Conservation (phyloP, 2,329 filamentous ascomycete species). For the Beauveria sp. region DNA sequence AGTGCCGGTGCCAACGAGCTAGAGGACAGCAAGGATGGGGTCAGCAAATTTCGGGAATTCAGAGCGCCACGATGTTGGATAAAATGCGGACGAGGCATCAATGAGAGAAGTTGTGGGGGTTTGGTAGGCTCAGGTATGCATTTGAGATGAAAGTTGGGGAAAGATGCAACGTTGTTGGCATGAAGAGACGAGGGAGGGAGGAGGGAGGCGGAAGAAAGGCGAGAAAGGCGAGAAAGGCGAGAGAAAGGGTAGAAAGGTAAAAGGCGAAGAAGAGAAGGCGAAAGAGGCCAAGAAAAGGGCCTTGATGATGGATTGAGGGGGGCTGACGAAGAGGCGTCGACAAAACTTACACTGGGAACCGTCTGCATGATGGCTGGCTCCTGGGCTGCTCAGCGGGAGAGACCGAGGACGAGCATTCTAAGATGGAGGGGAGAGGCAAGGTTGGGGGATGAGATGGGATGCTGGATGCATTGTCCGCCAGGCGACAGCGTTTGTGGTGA, state of each 20-base stretch:
- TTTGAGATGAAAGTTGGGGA: constrained; percentile 11
- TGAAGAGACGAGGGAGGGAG: neutral
- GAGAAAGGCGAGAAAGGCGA: constrained; percentile 3
- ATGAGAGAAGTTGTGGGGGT: neutral
- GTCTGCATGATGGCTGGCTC: constrained; percentile 43
- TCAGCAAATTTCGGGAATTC: neutral
- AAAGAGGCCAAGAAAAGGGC: neutral
- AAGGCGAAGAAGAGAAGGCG: neutral
- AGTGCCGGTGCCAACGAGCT: constrained; percentile 56
- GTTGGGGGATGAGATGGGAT: neutral
- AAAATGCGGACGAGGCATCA: neutral
- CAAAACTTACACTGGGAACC: constrained; percentile 41
- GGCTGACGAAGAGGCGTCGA: constrained; percentile 2
- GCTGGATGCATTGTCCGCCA: constrained; percentile 5
- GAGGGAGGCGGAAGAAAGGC: neutral
- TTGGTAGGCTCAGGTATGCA: constrained; percentile 5
- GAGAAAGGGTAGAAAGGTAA: neutral
- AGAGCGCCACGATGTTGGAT: neutral
- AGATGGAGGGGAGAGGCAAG: constrained; percentile 8
- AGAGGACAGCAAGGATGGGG: constrained; percentile 9
- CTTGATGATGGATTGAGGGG: neutral
- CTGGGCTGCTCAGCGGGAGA: constrained; percentile 29
- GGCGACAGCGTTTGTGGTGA: neutral
- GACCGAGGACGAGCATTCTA: constrained; percentile 30
- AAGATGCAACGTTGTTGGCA: constrained; percentile 1